Percentiles rank a stretch among this genome's conserved stretches.
Evolutionary conservation across 352 stramenopile species (phyloP).

Genomic region (Pythium aristosporum): DNA sequence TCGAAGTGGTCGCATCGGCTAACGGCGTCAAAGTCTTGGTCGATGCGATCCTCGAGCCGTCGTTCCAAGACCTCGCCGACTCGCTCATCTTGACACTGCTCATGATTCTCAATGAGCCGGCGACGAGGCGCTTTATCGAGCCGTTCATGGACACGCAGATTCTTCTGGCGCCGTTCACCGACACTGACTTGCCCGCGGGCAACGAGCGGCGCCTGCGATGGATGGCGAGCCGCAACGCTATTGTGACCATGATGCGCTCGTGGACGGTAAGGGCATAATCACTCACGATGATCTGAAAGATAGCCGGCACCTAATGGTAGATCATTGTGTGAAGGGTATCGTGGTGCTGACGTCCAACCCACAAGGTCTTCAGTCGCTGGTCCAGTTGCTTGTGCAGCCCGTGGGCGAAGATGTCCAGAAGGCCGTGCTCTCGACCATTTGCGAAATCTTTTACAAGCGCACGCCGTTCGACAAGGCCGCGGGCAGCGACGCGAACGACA

Average conservation of each 20-base stretch:
- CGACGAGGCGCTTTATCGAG: slow-evolving; percentile 83
- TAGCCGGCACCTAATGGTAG: neutral
- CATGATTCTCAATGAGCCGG: slow-evolving; percentile 81
- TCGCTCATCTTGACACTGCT: slow-evolving; percentile 85
- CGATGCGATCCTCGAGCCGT: slow-evolving; percentile 86
- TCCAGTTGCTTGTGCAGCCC: slow-evolving; percentile 84
- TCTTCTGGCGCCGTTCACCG: slow-evolving; percentile 84
- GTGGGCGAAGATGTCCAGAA: slow-evolving; percentile 89
- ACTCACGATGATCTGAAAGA: neutral
- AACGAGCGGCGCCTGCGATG: slow-evolving; percentile 85
- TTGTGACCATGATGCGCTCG: slow-evolving; percentile 90
- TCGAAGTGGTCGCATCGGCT: slow-evolving; percentile 79
- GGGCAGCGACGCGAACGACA: slow-evolving; percentile 30
- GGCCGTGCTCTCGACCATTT: slow-evolving; percentile 84
- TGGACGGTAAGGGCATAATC: slow-evolving; percentile 57
- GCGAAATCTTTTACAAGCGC: slow-evolving; percentile 89
- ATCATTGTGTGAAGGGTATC: slow-evolving; percentile 47
- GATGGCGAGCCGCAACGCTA: slow-evolving; percentile 88
- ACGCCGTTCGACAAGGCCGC: slow-evolving; percentile 71
- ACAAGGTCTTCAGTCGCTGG: slow-evolving; percentile 81
- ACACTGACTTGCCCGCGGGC: slow-evolving; percentile 80
- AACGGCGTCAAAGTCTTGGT: slow-evolving; percentile 85
- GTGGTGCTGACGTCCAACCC: slow-evolving; percentile 86
- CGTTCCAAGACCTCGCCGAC: slow-evolving; percentile 84
- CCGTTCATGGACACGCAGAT: slow-evolving; percentile 89